Evolutionary conservation across 352 stramenopile genomes (phyloP), one percentile per base, ranked within the genome.

Genomic region (Stramenopiles sp.): DNA sequence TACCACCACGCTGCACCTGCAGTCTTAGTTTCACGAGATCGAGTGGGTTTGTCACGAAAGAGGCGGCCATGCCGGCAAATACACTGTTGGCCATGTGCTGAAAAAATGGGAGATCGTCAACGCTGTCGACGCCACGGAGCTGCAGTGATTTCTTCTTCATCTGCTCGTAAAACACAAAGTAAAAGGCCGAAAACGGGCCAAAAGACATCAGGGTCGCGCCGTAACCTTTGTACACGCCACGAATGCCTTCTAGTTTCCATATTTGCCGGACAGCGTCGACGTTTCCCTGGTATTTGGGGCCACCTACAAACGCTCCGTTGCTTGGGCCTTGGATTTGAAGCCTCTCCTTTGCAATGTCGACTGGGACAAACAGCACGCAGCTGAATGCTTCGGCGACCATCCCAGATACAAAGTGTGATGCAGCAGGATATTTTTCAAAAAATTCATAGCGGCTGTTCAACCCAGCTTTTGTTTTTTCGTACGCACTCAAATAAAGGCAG

Each of bases 331-430:
- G 92, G 32, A 98, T 89, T 86, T 99, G 94, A 84, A 98, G 88
- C 74, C 94, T 86, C 82, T 98, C 94, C 79, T 99, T 99, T 35
- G 98, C 87, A 36, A 99, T 94, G 78, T 99, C 94, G 34, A 98
- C 93, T n/a, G 94, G 94, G n/a, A 99, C 93, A 84, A 93, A 98
- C 25, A 98, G 82, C 34, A 98, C 85, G 78, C 94, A 99, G 75
- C 90, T 82, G 43, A 63, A n/a, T n/a, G 43, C 79, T 83, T 94
- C 88, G 53, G 88, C 88, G 25, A 92, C 32, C 80, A 95, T 84
- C 4, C 89, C 88, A 3, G 79, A 78, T 30, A 77, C 73, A 75
- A 94, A 89, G 81, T 92, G 87, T 34, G 84, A 74, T 12, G 74
- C 34, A 76, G 81, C 77, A 34, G 68, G 34, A 68, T 37, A 36